A percentile compares a stretch with the other conserved stretches of the same genome.
Evolutionary conservation across 106 monocot species (phyloP).

Genomic region (Acorus gramineus): DNA sequence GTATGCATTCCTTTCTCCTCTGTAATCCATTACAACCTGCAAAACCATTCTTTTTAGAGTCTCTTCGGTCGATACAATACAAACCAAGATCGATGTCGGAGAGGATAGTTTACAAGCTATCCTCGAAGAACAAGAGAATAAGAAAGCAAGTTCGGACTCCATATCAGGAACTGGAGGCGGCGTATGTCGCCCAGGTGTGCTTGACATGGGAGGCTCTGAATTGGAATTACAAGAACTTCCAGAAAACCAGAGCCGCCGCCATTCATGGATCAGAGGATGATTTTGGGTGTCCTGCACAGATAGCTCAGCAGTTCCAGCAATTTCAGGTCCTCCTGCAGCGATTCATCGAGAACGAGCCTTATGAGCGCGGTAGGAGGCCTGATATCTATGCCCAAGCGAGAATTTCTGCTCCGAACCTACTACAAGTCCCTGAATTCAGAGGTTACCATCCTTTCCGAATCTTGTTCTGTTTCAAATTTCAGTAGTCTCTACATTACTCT

Average conservation of each 20-base stretch:
- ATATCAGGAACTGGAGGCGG: constrained; percentile 67
- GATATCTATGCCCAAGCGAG: constrained; percentile 66
- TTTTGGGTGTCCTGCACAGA: constrained; percentile 37
- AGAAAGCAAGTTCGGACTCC: constrained; percentile 22
- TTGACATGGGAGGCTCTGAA: constrained; percentile 92
- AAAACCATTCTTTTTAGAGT: constrained; percentile 31
- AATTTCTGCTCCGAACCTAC: constrained; percentile 53
- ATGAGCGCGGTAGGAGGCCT: constrained; percentile 60
- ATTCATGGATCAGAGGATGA: background rate
- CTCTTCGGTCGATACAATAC: constrained; percentile 44
- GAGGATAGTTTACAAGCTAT: constrained; percentile 64
- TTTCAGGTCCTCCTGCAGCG: constrained; percentile 81
- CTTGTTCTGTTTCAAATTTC: too few species aligned
- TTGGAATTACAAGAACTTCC: constrained; percentile 68
- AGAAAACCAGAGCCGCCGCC: constrained; percentile 2
- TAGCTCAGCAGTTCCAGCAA: constrained; percentile 87
- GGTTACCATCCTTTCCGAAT: constrained; percentile 16
- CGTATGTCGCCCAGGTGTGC: constrained; percentile 89
- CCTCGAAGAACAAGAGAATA: constrained; percentile 12
- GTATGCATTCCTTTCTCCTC: background rate
- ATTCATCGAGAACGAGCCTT: constrained; percentile 90
- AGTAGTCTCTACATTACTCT: too few species aligned
- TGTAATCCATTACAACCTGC: background rate
- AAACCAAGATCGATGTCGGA: constrained; percentile 71
- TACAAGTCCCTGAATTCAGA: constrained; percentile 81